Evolutionary conservation across 345 rosid species (phyloP).

Genomic region (Gossypioides kirkii): DNA sequence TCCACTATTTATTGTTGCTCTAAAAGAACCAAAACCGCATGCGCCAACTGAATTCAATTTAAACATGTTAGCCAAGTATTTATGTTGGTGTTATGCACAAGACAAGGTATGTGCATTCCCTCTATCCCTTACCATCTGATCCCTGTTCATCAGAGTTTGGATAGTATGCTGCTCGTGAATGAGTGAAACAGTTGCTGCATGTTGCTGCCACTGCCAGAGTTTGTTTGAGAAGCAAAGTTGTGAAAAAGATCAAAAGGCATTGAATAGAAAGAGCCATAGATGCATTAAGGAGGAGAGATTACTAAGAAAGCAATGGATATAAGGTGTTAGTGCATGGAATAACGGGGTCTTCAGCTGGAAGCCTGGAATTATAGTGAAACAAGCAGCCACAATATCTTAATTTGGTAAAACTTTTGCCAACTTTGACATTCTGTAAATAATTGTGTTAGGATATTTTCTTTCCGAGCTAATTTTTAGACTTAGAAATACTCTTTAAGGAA

Average conservation of each 20-base stretch:
- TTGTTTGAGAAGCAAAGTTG: slow-evolving; percentile 23
- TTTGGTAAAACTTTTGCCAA: slow-evolving; percentile 18
- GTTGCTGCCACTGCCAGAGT: slow-evolving; percentile 35
- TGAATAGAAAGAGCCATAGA: slow-evolving; percentile 38
- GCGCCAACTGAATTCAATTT: slow-evolving; percentile 41
- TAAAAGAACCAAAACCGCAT: slow-evolving; percentile 62
- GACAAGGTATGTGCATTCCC: background rate
- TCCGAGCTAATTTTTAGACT: slow-evolving; percentile 20
- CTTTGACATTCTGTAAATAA: slow-evolving; percentile 26
- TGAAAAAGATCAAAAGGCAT: slow-evolving; percentile 19
- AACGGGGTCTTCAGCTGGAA: slow-evolving; percentile 15
- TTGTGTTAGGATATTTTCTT: slow-evolving; percentile 6
- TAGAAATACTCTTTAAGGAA: slow-evolving; percentile 6
- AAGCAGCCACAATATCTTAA: background rate
- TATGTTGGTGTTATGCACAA: background rate
- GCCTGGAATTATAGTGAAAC: slow-evolving; percentile 44
- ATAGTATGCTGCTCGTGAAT: slow-evolving; percentile 50
- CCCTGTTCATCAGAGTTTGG: slow-evolving; percentile 49
- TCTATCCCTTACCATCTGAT: slow-evolving; percentile 39
- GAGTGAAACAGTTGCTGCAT: slow-evolving; percentile 18
- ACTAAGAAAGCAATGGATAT: slow-evolving; percentile 11
- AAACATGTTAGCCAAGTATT: background rate
- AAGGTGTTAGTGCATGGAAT: slow-evolving; percentile 23
- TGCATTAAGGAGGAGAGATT: background rate
- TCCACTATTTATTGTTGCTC: slow-evolving; percentile 58